phyloP scores from a whole-genome alignment of 2,329 filamentous ascomycete species.

The Diaporthe destruens region DNA sequence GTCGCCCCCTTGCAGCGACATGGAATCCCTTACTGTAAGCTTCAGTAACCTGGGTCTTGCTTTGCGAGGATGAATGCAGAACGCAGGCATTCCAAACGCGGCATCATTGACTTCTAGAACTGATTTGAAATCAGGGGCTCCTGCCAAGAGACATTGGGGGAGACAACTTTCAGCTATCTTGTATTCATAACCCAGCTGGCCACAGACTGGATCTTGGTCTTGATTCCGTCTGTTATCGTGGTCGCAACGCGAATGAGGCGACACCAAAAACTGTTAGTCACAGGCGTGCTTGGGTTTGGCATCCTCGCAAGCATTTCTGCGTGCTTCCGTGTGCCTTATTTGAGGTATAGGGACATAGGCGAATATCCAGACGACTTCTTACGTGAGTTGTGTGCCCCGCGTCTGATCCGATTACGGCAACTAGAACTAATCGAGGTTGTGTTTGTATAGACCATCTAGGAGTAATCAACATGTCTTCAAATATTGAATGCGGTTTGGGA shows the following conservation, averaged over 20 bases:
- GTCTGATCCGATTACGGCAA: no score
- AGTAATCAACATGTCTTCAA: constrained; percentile 1
- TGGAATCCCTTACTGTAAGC: constrained; percentile 16
- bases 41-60: background rate
- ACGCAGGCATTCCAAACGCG: background rate
- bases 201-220: constrained; percentile 1
- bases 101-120: background rate
- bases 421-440: background rate
- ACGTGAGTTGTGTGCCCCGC: background rate
- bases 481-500: constrained; percentile 20
- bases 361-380: background rate
- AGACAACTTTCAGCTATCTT: background rate
- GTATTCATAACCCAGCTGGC: background rate
- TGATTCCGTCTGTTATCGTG: background rate
- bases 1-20: constrained; percentile 3
- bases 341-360: background rate
- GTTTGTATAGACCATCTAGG: background rate
- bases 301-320: background rate
- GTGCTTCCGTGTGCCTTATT: constrained; percentile 2
- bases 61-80: background rate
- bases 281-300: background rate
- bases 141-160: constrained; percentile 11
- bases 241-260: background rate
- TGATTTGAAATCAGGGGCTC: constrained; percentile 5
- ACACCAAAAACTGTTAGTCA: background rate